Conservation (phyloP, 2,329 filamentous ascomycete species). For the Phyllosticta citribraziliensis region DNA sequence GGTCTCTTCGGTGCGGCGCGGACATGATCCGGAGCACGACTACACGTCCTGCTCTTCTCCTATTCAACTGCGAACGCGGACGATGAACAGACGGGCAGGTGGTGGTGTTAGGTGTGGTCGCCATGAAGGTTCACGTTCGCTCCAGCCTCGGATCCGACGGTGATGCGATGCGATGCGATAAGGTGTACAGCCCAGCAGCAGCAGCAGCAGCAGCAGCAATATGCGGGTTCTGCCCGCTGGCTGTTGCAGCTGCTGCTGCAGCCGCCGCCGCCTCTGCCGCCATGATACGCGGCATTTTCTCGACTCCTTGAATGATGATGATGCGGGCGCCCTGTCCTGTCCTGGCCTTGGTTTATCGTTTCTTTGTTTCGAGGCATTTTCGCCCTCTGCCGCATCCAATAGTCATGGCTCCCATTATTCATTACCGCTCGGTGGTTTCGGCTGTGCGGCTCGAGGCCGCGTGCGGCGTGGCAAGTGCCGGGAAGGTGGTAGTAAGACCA, state of each 20-base stretch:
- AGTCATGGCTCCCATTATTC: not conserved
- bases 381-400: not conserved
- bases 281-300: not conserved
- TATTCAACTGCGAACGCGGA: not conserved
- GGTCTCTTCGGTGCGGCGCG: not conserved
- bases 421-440: not conserved
- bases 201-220: too few species aligned
- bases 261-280: not conserved
- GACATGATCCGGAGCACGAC: not conserved
- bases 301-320: not conserved
- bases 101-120: not conserved
- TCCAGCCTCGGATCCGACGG: not conserved
- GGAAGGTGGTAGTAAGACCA: not conserved
- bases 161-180: not conserved
- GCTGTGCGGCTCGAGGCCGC: not conserved
- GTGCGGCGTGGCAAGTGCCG: not conserved
- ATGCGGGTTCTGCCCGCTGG: not conserved
- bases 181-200: not conserved
- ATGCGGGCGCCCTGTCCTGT: not conserved
- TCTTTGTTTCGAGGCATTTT: not conserved
- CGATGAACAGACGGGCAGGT: not conserved
- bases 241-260: not conserved
- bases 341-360: not conserved
- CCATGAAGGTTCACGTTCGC: not conserved
- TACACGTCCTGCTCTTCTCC: not conserved